Evolutionary conservation across 495 filamentous ascomycete genomes (phyloP).

Genomic region (Rostrohypoxylon terebratum): DNA sequence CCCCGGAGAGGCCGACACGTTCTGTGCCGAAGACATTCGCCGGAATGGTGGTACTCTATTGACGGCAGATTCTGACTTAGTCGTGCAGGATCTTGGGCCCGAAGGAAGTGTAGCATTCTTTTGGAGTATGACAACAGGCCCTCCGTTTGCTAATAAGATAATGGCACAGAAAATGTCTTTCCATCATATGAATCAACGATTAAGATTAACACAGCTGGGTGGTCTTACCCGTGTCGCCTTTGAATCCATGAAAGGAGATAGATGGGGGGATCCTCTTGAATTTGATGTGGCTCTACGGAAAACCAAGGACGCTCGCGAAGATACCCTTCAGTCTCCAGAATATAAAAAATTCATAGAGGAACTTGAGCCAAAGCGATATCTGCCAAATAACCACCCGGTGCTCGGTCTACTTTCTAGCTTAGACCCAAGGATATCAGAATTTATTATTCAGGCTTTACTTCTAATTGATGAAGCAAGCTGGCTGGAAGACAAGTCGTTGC

Average conservation of each 20-base stretch:
- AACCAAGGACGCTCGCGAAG: conserved; percentile 20
- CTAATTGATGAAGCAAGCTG: conserved; percentile 8
- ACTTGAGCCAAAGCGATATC: conserved; percentile 32
- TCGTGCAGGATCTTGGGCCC: conserved; percentile 72
- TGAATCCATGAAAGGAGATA: conserved; percentile 21
- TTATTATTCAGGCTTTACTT: conserved; percentile 46
- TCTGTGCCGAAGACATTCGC: conserved; percentile 70
- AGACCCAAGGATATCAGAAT: conserved; percentile 49
- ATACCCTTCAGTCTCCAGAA: conserved; percentile 22
- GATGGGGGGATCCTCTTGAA: background rate
- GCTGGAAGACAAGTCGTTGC: conserved; percentile 7
- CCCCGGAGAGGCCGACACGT: conserved; percentile 77
- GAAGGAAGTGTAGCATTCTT: conserved; percentile 70
- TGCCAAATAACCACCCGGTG: conserved; percentile 39
- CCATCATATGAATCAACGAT: conserved; percentile 44
- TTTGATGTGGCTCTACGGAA: conserved; percentile 36
- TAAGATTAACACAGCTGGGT: conserved; percentile 33
- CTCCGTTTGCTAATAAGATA: conserved; percentile 27
- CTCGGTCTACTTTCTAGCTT: conserved; percentile 38
- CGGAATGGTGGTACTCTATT: conserved; percentile 65
- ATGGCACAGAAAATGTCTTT: conserved; percentile 35
- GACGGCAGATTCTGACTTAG: conserved; percentile 80
- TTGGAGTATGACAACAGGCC: conserved; percentile 54
- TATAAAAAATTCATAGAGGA: conserved; percentile 40
- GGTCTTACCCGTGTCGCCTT: conserved; percentile 46